Base-by-base conservation (phyloP, 2,329 filamentous ascomycete species). In the Aureobasidium vineae region DNA sequence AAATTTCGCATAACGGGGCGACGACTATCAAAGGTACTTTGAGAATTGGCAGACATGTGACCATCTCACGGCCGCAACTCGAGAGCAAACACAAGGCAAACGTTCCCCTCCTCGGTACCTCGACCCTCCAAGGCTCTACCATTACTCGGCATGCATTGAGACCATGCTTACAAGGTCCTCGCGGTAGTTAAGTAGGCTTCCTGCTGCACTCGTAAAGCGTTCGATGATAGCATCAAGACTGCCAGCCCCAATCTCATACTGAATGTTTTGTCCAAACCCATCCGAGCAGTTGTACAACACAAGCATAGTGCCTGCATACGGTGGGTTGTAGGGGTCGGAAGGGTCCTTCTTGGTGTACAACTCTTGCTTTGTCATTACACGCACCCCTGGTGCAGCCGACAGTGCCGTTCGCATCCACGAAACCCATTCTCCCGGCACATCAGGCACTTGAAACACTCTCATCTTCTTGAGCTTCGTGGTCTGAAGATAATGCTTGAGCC, bases 1-100 rank as follows among this genome's bases (percentile, higher is more conserved):
- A 64, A 64, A 54, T 64, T 33, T 63, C 59, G 59, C 59, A 63
- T 63, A 63, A 63, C 59, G 59, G 59, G 59, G 40, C 31, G 31
- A 31, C 15, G 33, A 52, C 59, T 50, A 63, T 52, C 59, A 47
- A 61, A 61, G 41, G 57, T 61, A 61, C 57, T 49, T 61, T 23
- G 26, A 61, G 11, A 54, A 38, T 38, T 54, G 50, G 16, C 19
- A 49, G n/a, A n/a, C 59, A 64, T 64, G 61, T 64, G 61, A 64
- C 61, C 31, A 50, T 63, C 45, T 63, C 59, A 63, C 60, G 60
- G 47, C 61, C 47, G 49, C 26, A 64, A 64, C 23, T 36, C 19
- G 13, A 52, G 26, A 40, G 54, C 54, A 59, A 45, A 64, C 50
- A 53, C 47, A 54, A 26, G 26, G 26, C 47, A 41, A 53, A 54